phyloP scores from a whole-genome alignment of 208 protist species.

The Leishmania turanica region DNA sequence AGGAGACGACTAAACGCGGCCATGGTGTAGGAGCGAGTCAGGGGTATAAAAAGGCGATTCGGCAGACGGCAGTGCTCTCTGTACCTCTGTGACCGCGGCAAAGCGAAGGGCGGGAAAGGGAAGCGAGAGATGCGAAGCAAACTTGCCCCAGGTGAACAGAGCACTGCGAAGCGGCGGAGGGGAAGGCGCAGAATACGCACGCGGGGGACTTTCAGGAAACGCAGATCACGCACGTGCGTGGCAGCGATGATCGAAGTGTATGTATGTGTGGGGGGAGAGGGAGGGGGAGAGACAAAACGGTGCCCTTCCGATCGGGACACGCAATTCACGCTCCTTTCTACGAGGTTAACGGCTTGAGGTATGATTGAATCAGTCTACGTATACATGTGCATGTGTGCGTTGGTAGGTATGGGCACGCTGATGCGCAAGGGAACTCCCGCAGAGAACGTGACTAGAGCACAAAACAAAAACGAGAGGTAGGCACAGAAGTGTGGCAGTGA shows the following conservation, averaged over 20 bases:
- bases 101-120: neutral
- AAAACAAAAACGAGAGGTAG: neutral
- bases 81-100: neutral
- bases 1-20: slow-evolving; percentile 70
- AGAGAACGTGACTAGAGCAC: neutral
- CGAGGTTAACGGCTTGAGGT: slow-evolving; percentile 6
- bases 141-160: neutral
- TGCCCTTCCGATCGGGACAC: neutral
- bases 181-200: neutral
- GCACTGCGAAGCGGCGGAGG: neutral
- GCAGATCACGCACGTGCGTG: too few relatives aligned
- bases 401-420: neutral
- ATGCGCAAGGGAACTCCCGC: neutral
- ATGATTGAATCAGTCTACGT: slow-evolving; percentile 9
- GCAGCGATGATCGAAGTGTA: slow-evolving; percentile 3
- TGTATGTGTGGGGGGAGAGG: neutral
- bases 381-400: neutral
- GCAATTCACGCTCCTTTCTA: neutral
- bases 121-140: neutral
- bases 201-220: too few relatives aligned
- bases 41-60: neutral
- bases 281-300: neutral
- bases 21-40: slow-evolving; percentile 29
- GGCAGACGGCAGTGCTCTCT: neutral
- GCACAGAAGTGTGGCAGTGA: neutral